These are phyloP conservation scores for Prunus kanzakura DNA, from an alignment of 306 rosid species.

Conservation along the genomic window DNA sequence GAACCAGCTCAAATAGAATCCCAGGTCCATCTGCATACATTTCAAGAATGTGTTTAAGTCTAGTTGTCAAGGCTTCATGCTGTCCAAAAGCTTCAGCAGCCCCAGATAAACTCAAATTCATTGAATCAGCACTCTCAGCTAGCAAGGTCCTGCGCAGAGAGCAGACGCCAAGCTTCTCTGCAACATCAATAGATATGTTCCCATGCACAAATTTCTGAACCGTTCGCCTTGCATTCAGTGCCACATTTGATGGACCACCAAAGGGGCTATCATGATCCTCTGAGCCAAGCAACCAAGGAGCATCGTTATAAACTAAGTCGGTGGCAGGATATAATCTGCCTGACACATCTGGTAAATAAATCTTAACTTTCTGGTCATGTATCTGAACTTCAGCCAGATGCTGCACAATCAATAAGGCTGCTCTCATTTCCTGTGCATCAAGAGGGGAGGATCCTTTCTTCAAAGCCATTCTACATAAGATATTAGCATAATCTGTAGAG, in stretches of 20 bases:
- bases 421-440: slow-evolving; percentile 74
- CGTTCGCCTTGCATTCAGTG: slow-evolving; percentile 58
- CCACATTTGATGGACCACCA: slow-evolving; percentile 42
- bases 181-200: slow-evolving; percentile 91
- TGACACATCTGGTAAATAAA: slow-evolving; percentile 81
- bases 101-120: slow-evolving; percentile 92
- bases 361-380: slow-evolving; percentile 54
- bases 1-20: slow-evolving; percentile 87
- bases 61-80: slow-evolving; percentile 95
- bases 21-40: slow-evolving; percentile 99
- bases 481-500: slow-evolving; percentile 70
- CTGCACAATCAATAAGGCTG: slow-evolving; percentile 79
- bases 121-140: slow-evolving; percentile 97
- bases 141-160: slow-evolving; percentile 88
- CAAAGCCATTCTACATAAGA: slow-evolving; percentile 77
- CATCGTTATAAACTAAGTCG: slow-evolving; percentile 90
- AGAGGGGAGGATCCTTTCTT: slow-evolving; percentile 84
- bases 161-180: slow-evolving; percentile 92
- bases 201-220: slow-evolving; percentile 93
- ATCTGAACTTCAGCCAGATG: slow-evolving; percentile 81
- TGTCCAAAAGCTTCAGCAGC: slow-evolving; percentile 99
- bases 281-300: slow-evolving; percentile 93
- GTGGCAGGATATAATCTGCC: slow-evolving; percentile 70
- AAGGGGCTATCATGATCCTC: slow-evolving; percentile 63
- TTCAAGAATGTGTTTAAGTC: slow-evolving; percentile 97